Evolutionary conservation across 176 grass and related monocot species (phyloP).

Genomic region (Lolium rigidum): DNA sequence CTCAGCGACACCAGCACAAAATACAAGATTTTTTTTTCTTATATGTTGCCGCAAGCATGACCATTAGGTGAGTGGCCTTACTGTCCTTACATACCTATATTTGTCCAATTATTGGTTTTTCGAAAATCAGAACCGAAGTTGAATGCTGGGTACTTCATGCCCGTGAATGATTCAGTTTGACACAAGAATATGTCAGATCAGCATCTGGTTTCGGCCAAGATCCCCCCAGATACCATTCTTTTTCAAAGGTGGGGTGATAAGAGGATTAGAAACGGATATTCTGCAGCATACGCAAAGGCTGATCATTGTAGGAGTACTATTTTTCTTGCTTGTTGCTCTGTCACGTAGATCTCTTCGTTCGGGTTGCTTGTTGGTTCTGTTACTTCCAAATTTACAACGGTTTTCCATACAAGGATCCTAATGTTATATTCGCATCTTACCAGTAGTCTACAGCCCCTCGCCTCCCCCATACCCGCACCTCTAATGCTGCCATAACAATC

Average conservation of each 20-base stretch:
- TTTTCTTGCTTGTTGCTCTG: background rate
- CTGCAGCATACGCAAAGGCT: background rate
- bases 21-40: too few relatives aligned
- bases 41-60: too few relatives aligned
- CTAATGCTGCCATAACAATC: too few relatives aligned
- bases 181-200: background rate
- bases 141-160: background rate
- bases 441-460: too few relatives aligned
- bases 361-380: background rate
- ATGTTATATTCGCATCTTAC: background rate
- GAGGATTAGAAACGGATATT: constrained; percentile 43
- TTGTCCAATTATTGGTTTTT: too few relatives aligned
- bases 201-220: background rate
- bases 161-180: background rate
- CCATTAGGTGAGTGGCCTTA: too few relatives aligned
- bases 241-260: background rate
- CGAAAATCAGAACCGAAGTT: too few relatives aligned
- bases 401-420: background rate
- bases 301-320: background rate
- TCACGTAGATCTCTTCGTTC: constrained; percentile 20
- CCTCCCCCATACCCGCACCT: too few relatives aligned
- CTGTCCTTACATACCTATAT: too few relatives aligned
- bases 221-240: background rate
- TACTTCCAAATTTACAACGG: background rate
- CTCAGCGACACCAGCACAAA: too few relatives aligned